These are phyloP conservation scores for Hydnomerulius pinastri DNA, from an alignment of 768 basidiomycete species.

Conservation along the genomic window DNA sequence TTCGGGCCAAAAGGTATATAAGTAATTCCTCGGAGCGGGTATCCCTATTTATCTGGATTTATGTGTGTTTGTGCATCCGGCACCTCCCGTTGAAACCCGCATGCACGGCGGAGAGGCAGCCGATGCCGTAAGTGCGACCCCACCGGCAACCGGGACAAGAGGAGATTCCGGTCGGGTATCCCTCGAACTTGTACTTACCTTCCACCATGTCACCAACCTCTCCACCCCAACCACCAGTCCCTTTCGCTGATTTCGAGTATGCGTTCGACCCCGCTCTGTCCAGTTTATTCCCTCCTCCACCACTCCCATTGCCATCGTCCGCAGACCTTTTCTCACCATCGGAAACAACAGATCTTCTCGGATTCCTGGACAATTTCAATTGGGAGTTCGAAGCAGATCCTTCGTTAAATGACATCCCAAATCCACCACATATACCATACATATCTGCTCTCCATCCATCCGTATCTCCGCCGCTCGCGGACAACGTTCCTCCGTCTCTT, in stretches of 20 bases:
- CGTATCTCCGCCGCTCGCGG: constrained; percentile 2
- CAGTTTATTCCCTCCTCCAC: constrained; percentile 56
- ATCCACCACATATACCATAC: constrained; percentile 7
- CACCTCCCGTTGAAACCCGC: constrained; percentile 14
- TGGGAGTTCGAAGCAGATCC: constrained; percentile 60
- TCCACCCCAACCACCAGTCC: constrained; percentile 49
- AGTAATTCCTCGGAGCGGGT: constrained; percentile 29
- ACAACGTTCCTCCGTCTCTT: background rate
- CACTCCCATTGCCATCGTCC: constrained; percentile 65
- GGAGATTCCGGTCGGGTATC: constrained; percentile 11
- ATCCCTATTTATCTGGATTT: constrained; percentile 29
- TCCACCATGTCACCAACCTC: constrained; percentile 29
- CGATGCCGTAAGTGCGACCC: background rate
- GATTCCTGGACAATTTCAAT: constrained; percentile 80
- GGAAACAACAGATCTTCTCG: constrained; percentile 77
- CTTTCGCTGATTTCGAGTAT: constrained; percentile 72
- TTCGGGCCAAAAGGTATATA: constrained; percentile 30
- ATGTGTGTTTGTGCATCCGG: constrained; percentile 26
- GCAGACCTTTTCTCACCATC: constrained; percentile 77
- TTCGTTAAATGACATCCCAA: constrained; percentile 11
- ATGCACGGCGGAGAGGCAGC: background rate
- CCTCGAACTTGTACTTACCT: constrained; percentile 5
- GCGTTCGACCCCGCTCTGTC: constrained; percentile 65
- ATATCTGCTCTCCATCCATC: background rate
- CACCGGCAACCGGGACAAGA: constrained; percentile 24